These are phyloP conservation scores for Backusella sp. DNA, from an alignment of 192 early-diverging fungal species.

Conservation along the genomic window DNA sequence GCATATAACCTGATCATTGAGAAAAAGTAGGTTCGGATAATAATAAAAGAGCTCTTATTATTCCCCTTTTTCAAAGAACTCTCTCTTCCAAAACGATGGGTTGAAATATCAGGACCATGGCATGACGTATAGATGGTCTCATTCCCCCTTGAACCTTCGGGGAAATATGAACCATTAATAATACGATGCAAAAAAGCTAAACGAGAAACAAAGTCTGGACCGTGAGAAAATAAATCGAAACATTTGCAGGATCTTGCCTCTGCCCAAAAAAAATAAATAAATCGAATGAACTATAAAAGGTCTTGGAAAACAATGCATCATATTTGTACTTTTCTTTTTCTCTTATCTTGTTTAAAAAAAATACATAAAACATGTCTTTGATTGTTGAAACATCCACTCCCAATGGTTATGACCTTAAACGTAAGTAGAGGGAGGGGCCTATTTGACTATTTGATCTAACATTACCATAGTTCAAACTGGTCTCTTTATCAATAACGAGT, in stretches of 20 bases:
- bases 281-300: not conserved
- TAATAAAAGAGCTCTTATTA: not conserved
- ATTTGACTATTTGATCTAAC: not conserved
- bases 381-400: conserved; percentile 3
- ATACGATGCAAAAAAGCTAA: not conserved
- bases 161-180: not conserved
- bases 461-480: conserved; percentile 44
- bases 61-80: not conserved
- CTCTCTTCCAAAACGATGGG: no score
- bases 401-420: not conserved
- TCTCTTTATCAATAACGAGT: conserved; percentile 74
- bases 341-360: not conserved
- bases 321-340: not conserved
- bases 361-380: not conserved
- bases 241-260: not conserved
- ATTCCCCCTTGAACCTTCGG: not conserved
- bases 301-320: not conserved
- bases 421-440: not conserved
- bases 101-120: not conserved
- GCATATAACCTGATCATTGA: not conserved
- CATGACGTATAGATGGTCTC: not conserved
- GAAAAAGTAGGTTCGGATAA: not conserved
- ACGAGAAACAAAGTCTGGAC: not conserved
- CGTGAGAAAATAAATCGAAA: conserved; percentile 1
- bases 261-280: not conserved